These are phyloP conservation scores for Fomitopsis schrenkii DNA, from an alignment of 1,284 basidiomycete species.

Conservation along the genomic window DNA sequence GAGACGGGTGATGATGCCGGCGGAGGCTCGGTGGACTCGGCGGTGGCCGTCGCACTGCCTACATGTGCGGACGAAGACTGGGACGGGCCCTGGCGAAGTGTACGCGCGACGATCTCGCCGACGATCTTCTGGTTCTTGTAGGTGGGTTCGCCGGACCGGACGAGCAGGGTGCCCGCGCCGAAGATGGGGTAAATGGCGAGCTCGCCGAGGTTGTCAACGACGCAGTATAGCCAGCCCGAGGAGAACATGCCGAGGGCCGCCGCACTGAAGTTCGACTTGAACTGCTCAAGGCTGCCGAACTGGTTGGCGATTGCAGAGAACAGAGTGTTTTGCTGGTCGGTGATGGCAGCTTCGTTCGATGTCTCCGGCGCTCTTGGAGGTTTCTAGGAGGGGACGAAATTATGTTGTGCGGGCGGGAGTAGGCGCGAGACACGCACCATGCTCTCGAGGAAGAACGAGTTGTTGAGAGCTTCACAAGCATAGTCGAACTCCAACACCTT, in stretches of 20 bases:
- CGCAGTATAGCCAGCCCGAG: constrained; percentile 88
- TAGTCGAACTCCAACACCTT: constrained; percentile 85
- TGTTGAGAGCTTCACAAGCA: constrained; percentile 91
- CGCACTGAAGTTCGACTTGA: constrained; percentile 77
- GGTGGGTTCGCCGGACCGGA: constrained; percentile 44
- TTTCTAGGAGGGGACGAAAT: constrained; percentile 33
- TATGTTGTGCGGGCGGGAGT: neutral
- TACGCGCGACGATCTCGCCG: constrained; percentile 18
- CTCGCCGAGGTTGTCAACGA: constrained; percentile 60
- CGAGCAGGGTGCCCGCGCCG: constrained; percentile 86
- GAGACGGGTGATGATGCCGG: constrained; percentile 29
- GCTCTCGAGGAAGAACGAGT: constrained; percentile 92
- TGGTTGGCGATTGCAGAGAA: constrained; percentile 45
- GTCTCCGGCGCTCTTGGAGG: constrained; percentile 38
- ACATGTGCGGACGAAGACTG: neutral
- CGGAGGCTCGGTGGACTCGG: constrained; percentile 6
- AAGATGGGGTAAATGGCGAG: constrained; percentile 83
- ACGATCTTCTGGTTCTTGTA: constrained; percentile 7
- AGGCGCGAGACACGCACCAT: constrained; percentile 28
- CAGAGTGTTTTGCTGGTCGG: constrained; percentile 23
- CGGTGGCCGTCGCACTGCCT: neutral
- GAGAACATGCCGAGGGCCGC: constrained; percentile 77
- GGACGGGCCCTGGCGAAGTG: neutral
- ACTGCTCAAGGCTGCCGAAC: constrained; percentile 62
- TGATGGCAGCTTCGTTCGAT: constrained; percentile 36